Conservation (phyloP, 805 yeast species). For the Pichia nakasei region DNA sequence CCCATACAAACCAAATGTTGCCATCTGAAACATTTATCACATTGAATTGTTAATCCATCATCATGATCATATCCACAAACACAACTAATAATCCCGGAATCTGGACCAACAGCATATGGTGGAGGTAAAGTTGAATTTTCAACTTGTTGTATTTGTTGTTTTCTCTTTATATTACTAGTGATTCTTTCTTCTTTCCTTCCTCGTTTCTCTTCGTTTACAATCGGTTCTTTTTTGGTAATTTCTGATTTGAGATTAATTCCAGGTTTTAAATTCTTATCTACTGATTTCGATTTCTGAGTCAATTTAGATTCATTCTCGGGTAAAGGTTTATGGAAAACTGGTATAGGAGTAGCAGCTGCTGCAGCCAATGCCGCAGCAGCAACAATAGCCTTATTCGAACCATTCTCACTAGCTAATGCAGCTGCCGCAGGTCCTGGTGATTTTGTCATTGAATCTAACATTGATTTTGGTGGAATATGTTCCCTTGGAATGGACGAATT, state of each 20-base stretch:
- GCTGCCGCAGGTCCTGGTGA: constrained; percentile 34
- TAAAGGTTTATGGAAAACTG: constrained; percentile 24
- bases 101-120: constrained; percentile 62
- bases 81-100: constrained; percentile 82
- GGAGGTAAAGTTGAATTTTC: constrained; percentile 17
- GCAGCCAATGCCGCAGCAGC: constrained; percentile 83
- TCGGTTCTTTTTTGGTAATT: neutral
- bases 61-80: constrained; percentile 82
- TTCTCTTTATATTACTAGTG: neutral
- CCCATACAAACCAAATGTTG: constrained; percentile 92
- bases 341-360: constrained; percentile 71
- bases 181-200: neutral
- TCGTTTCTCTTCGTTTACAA: neutral
- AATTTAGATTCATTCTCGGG: neutral
- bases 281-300: neutral
- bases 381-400: constrained; percentile 47
- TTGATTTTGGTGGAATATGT: neutral
- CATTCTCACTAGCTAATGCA: constrained; percentile 25
- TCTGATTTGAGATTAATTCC: neutral
- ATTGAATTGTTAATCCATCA: constrained; percentile 91
- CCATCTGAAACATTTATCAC: constrained; percentile 90
- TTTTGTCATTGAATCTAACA: constrained; percentile 15
- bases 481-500: neutral
- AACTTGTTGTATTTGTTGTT: neutral
- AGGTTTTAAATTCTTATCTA: too few species aligned